phyloP scores from a whole-genome alignment of 2,329 filamentous ascomycete genomes.

The Ophiocordyceps robertsii region DNA sequence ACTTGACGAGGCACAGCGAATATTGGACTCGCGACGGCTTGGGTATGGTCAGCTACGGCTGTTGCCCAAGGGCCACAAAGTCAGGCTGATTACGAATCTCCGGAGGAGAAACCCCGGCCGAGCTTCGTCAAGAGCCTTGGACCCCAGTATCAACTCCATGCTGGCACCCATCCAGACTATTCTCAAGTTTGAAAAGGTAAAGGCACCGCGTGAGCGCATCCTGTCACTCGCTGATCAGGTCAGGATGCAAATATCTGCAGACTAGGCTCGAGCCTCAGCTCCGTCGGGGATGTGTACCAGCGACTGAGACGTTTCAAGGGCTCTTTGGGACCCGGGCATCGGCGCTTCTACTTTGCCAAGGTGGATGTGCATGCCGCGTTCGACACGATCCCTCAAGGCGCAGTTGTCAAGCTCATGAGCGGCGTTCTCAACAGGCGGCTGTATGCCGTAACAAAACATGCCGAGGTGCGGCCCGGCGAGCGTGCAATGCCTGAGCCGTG shows the following conservation, averaged over 20 bases:
- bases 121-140: constrained; percentile 49
- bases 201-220: background rate
- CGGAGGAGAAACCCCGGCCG: constrained; percentile 44
- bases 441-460: constrained; percentile 64
- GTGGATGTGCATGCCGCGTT: constrained; percentile 87
- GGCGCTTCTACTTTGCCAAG: constrained; percentile 71
- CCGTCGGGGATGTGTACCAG: constrained; percentile 65
- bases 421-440: constrained; percentile 39
- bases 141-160: constrained; percentile 29
- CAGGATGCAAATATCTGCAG: constrained; percentile 35
- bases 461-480: constrained; percentile 48
- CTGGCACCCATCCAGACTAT: constrained; percentile 63
- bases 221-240: background rate
- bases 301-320: constrained; percentile 58
- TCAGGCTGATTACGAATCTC: constrained; percentile 82
- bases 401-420: constrained; percentile 52
- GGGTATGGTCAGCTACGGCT: constrained; percentile 71
- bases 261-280: constrained; percentile 72
- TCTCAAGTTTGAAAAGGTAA: constrained; percentile 65
- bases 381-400: constrained; percentile 81
- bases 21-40: constrained; percentile 49
- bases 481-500: constrained; percentile 8
- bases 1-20: constrained; percentile 35
- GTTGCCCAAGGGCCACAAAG: constrained; percentile 63
- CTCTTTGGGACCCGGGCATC: constrained; percentile 22